Conservation (phyloP, 148 eudicot genomes). For the Chenopodium suecicum region DNA sequence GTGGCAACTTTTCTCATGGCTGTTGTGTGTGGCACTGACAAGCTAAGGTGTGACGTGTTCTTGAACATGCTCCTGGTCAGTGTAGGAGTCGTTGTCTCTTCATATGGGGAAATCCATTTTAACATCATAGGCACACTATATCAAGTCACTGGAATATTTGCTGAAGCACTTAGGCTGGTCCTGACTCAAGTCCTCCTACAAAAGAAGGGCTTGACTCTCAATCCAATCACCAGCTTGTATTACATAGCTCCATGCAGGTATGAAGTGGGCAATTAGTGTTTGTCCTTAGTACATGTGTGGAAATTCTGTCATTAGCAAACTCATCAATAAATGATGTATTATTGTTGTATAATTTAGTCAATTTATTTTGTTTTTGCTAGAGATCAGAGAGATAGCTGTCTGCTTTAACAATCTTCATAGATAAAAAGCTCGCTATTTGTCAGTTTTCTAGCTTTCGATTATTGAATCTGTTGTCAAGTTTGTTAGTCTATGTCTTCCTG, state of each 20-base stretch:
- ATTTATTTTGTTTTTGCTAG: background rate
- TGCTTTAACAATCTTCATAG: background rate
- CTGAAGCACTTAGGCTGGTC: constrained; percentile 83
- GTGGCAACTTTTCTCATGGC: constrained; percentile 89
- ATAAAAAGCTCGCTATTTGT: background rate
- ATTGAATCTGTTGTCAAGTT: background rate
- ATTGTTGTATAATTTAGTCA: background rate
- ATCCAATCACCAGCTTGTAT: constrained; percentile 86
- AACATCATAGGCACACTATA: constrained; percentile 75
- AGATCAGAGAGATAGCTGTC: background rate
- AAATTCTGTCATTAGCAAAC: background rate
- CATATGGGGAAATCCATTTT: constrained; percentile 85
- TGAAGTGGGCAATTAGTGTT: background rate
- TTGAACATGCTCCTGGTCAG: constrained; percentile 86
- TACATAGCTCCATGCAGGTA: constrained; percentile 98
- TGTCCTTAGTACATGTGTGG: background rate
- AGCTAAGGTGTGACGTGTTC: constrained; percentile 72
- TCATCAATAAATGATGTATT: background rate
- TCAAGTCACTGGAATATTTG: constrained; percentile 83
- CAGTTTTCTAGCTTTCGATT: background rate
- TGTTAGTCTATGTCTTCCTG: background rate
- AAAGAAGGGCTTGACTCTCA: constrained; percentile 78
- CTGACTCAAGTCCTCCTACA: constrained; percentile 87
- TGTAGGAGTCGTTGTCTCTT: constrained; percentile 80
- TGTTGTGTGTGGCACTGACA: constrained; percentile 84